Conservation (phyloP, 768 basidiomycete genomes). For the Boletus speciosus region DNA sequence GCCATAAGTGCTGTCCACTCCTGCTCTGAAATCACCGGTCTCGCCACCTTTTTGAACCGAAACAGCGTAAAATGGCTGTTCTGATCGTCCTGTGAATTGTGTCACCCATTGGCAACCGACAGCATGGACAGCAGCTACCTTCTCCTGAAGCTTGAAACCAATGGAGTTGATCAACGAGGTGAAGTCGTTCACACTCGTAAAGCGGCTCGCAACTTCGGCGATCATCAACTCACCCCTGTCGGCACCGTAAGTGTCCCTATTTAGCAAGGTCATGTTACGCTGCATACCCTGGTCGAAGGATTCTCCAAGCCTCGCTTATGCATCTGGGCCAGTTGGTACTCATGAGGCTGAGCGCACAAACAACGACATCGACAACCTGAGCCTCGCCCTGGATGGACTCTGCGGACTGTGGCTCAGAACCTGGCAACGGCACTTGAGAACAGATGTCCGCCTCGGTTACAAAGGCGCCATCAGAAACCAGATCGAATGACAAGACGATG, state of each 20-base stretch:
- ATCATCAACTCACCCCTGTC: slow-evolving; percentile 77
- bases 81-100: slow-evolving; percentile 55
- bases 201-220: slow-evolving; percentile 87
- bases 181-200: slow-evolving; percentile 67
- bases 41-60: slow-evolving; percentile 65
- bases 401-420: slow-evolving; percentile 50
- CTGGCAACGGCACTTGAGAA: slow-evolving; percentile 76
- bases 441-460: slow-evolving; percentile 93
- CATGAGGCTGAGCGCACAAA: slow-evolving; percentile 96
- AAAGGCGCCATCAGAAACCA: slow-evolving; percentile 68
- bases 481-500: slow-evolving; percentile 74
- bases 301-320: slow-evolving; percentile 84
- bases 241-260: slow-evolving; percentile 7
- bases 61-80: slow-evolving; percentile 87
- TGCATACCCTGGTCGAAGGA: slow-evolving; percentile 77
- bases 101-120: slow-evolving; percentile 1
- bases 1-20: slow-evolving; percentile 58
- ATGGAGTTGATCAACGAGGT: slow-evolving; percentile 55
- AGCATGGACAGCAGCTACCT: slow-evolving; percentile 41
- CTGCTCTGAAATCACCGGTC: slow-evolving; percentile 45
- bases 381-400: slow-evolving; percentile 51
- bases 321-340: slow-evolving; percentile 94
- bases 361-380: slow-evolving; percentile 84
- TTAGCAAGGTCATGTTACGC: neutral
- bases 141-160: slow-evolving; percentile 70